Percentiles rank a stretch among this genome's conserved stretches.
These are phyloP conservation scores for Schizosaccharomyces versatilis DNA, from an alignment of 1,139 yeast species.

Conservation along the genomic window DNA sequence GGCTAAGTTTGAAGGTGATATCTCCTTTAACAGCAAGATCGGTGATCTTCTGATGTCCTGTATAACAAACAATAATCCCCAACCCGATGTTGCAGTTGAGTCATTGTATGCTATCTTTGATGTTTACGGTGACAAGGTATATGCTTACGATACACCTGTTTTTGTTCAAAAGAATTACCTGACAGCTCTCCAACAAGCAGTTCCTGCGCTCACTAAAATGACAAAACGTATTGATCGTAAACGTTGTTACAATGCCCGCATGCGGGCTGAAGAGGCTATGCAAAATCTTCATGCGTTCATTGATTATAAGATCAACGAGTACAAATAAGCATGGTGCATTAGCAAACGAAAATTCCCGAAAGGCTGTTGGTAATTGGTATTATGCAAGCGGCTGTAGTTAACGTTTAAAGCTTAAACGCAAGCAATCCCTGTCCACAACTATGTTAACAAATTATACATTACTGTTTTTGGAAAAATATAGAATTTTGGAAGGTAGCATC, in stretches of 20 bases:
- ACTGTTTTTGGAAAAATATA: too few species aligned
- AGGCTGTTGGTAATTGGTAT: too few species aligned
- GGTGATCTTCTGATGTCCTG: neutral
- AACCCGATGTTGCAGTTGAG: constrained; percentile 30
- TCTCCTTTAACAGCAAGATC: neutral
- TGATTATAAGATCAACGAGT: constrained; percentile 38
- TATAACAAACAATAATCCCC: constrained; percentile 12
- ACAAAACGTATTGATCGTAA: constrained; percentile 52
- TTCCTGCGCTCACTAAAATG: constrained; percentile 30
- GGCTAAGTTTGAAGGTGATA: neutral
- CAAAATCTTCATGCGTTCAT: constrained; percentile 52
- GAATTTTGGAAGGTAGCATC: too few species aligned
- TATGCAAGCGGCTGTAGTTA: too few species aligned
- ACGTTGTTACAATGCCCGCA: constrained; percentile 33
- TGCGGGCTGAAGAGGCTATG: constrained; percentile 46
- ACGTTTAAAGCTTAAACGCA: too few species aligned
- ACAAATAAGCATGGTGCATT: too few species aligned
- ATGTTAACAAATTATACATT: too few species aligned
- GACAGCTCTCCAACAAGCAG: constrained; percentile 23
- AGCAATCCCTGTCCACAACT: too few species aligned
- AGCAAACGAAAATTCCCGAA: too few species aligned
- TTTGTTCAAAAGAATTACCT: constrained; percentile 39
- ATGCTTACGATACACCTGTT: constrained; percentile 42
- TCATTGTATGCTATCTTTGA: constrained; percentile 48
- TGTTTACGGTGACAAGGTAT: constrained; percentile 54